Conservation (phyloP, 805 yeast species). For the Sungouiozyma intestinalis region DNA sequence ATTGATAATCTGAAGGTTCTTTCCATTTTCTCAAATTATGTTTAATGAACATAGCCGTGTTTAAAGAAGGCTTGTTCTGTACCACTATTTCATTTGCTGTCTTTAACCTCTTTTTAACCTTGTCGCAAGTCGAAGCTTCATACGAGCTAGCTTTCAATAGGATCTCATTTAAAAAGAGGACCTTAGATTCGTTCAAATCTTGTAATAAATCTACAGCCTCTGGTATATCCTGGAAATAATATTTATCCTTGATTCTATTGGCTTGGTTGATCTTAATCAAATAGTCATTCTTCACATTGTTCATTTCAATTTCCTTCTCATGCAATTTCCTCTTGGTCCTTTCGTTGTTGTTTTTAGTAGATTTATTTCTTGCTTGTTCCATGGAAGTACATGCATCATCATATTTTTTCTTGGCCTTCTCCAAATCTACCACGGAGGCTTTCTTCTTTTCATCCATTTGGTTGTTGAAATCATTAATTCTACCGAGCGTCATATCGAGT, state of each 20-base stretch:
- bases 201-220: conserved; percentile 79
- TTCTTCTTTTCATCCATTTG: conserved; percentile 37
- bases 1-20: conserved; percentile 79
- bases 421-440: conserved; percentile 23
- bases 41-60: conserved; percentile 83
- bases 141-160: conserved; percentile 50
- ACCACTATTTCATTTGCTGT: conserved; percentile 45
- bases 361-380: conserved; percentile 69
- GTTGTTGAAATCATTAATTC: conserved; percentile 51
- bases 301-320: conserved; percentile 72
- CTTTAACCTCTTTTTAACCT: conserved; percentile 35
- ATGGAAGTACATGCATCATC: conserved; percentile 71
- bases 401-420: conserved; percentile 52
- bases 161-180: conserved; percentile 56
- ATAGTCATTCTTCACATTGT: conserved; percentile 75
- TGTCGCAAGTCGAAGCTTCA: conserved; percentile 47
- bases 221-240: conserved; percentile 85
- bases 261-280: conserved; percentile 72
- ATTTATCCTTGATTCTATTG: conserved; percentile 86
- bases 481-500: conserved; percentile 43
- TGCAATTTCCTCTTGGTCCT: conserved; percentile 39
- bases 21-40: conserved; percentile 72
- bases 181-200: conserved; percentile 71
- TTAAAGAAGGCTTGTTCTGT: conserved; percentile 64
- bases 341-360: conserved; percentile 49